Evolutionary conservation across 305 asterid genomes (phyloP).

Genomic region (Caryopteris hybrid): DNA sequence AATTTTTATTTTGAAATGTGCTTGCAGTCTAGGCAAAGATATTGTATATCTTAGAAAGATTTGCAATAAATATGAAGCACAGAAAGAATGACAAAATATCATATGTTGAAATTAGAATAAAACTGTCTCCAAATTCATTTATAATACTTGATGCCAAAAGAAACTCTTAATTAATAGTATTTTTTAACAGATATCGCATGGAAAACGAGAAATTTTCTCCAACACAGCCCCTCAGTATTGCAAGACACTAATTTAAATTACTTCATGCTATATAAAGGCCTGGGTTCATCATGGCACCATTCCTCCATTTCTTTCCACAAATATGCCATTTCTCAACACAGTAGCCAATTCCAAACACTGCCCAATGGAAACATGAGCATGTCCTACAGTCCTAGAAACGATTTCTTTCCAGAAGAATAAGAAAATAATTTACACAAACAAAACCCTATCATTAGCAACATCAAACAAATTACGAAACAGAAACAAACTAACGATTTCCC

Average conservation of each 20-base stretch:
- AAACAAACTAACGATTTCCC: conserved; percentile 1
- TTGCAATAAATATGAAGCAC: not conserved
- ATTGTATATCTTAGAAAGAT: not conserved
- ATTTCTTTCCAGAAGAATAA: not conserved
- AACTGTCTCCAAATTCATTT: not conserved
- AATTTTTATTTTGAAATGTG: not conserved
- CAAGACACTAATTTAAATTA: not conserved
- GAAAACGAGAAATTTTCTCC: not conserved
- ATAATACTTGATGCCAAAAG: not conserved
- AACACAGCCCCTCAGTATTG: not conserved
- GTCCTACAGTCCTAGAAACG: not conserved
- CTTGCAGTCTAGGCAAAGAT: not conserved
- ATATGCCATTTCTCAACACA: not conserved
- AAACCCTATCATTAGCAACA: conserved; percentile 22
- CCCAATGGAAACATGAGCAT: not conserved
- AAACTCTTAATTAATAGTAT: not conserved
- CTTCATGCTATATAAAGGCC: not conserved
- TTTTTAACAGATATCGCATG: not conserved
- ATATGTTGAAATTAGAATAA: not conserved
- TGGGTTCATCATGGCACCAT: not conserved
- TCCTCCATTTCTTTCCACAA: conserved; percentile 1
- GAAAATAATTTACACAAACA: not conserved
- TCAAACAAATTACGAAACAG: not conserved
- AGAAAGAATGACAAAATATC: not conserved
- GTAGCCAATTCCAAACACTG: not conserved